phyloP scores from a whole-genome alignment of 352 stramenopile species.

The Peronosclerospora sorghi region DNA sequence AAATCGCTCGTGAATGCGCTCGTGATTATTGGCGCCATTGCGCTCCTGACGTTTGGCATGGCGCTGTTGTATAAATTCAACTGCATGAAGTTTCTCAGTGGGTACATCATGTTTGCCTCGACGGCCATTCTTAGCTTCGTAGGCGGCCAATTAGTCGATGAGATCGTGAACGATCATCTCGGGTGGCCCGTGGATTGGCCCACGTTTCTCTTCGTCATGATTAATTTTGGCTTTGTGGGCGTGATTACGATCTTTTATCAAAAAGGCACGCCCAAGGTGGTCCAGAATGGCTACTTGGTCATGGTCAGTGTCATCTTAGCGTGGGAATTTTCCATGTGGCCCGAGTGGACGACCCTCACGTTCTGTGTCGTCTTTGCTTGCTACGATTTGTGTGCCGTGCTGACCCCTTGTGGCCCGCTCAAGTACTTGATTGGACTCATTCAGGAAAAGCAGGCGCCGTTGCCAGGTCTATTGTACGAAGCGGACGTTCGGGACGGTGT shows the following conservation, averaged over 20 bases:
- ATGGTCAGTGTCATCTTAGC: constrained; percentile 93
- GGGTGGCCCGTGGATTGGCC: constrained; percentile 65
- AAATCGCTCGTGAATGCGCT: constrained; percentile 79
- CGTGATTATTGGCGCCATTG: constrained; percentile 83
- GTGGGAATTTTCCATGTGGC: constrained; percentile 95
- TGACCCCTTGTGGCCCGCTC: constrained; percentile 95
- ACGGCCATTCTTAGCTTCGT: constrained; percentile 81
- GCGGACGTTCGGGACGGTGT: constrained; percentile 77
- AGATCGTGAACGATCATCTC: constrained; percentile 64
- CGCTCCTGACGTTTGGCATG: constrained; percentile 81
- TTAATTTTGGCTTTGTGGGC: constrained; percentile 85
- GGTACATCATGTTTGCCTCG: constrained; percentile 86
- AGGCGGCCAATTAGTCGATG: constrained; percentile 75
- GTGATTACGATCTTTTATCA: constrained; percentile 88
- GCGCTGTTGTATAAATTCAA: constrained; percentile 86
- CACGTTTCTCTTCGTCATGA: constrained; percentile 80
- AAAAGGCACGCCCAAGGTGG: constrained; percentile 65
- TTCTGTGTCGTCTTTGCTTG: constrained; percentile 93
- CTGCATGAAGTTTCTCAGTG: constrained; percentile 66
- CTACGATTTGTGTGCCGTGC: constrained; percentile 97
- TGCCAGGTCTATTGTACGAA: constrained; percentile 95
- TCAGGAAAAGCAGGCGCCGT: constrained; percentile 79
- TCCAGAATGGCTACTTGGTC: constrained; percentile 93
- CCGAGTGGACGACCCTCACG: constrained; percentile 87
- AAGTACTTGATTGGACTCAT: constrained; percentile 89